Evolutionary conservation across 345 rosid genomes (phyloP), one percentile per base, ranked within the genome.

Genomic region (Citrus australasica): DNA sequence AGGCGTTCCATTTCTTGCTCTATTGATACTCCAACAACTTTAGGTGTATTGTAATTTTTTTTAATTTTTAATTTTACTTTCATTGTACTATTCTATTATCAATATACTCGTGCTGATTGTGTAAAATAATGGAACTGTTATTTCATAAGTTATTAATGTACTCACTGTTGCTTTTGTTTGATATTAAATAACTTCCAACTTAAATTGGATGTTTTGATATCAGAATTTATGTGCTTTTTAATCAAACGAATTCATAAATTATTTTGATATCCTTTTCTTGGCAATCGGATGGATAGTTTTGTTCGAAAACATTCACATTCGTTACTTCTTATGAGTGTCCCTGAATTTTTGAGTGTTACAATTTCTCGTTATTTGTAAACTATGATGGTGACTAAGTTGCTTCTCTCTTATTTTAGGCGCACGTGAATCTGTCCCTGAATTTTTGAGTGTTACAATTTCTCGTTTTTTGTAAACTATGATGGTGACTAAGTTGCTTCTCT

Each of bases 1-100:
- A 79, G 80, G 64, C 78, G 77, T 76, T 79, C 55, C 74, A 56
- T 94, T 70, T 87, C 86, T 2, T 91, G 93, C 85, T 89, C 92
- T n/a, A 71, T 74, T 75, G 80, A 77, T 80, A 86, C 94, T 77
- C 72, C 98, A 69, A 73, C 84, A 42, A 71, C 84, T 38, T 71
- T 78, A 73, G 95, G 98, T 90, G 16, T 35, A 83, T 66, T 51
- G 51, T 37, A 53, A 17, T 74, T 33, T 25, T 14, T 14, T 40
- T 27, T 58, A 53, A 19, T 51, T 24, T 13, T 53, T 22, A 37
- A 1, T 38, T 24, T 42, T 0, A 11, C 21, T 9, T 67, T 32
- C 76, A n/a, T 14, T 63, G 40, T 63, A 65, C n/a, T 24, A 25
- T 9, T 46, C 1, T 25, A 48, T 53, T 17, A 21, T 69, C 25